Evolutionary conservation across 1,284 basidiomycete genomes (phyloP), one percentile per base, ranked within the genome.

Genomic region (Sporisorium scitamineum): DNA sequence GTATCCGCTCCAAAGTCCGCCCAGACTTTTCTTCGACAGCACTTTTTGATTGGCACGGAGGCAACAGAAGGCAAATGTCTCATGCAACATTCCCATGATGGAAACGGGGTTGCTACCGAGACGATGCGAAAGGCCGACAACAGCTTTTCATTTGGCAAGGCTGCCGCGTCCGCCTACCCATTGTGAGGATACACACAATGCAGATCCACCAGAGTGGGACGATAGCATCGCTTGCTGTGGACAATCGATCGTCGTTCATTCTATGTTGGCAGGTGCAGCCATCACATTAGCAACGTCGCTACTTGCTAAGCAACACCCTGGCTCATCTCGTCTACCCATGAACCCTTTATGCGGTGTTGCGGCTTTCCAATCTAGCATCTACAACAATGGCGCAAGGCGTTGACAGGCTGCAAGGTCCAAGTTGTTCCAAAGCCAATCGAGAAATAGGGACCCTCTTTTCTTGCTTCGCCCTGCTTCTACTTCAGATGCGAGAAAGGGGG

Each of bases 1-100:
- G 45, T 34, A 32, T 24, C 59, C 60, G 66, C 55, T 69, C 47
- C 29, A 22, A 59, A 54, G 54, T 62, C 60, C 55, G 59, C 29
- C 31, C 41, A 52, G 16, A 22, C 32, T 54, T 8, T 53, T 3
- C 14, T 18, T 26, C 14, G 27, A 14, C 37, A 18, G 18, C n/a
- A 39, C 16, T 18, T 5, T 39, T 39, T 18, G 37, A 39, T n/a
- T 18, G 37, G 37, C 37, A 39, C 18, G 8, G 37, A n/a, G 18
- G 37, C 34, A 34, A 14, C 34, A 34, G 34, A 3, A n/a, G 16
- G 8, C 5, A 39, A n/a, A 18, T n/a, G 37, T 39, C 37, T 39
- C 37, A n/a, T 39, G 14, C 2, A 8, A 39, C 14, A n/a, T n/a
- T n/a, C n/a, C n/a, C n/a, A n/a, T n/a, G n/a, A n/a, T n/a, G n/a